Conservation (phyloP, 2,329 filamentous ascomycete genomes). For the Neonectria punicea region DNA sequence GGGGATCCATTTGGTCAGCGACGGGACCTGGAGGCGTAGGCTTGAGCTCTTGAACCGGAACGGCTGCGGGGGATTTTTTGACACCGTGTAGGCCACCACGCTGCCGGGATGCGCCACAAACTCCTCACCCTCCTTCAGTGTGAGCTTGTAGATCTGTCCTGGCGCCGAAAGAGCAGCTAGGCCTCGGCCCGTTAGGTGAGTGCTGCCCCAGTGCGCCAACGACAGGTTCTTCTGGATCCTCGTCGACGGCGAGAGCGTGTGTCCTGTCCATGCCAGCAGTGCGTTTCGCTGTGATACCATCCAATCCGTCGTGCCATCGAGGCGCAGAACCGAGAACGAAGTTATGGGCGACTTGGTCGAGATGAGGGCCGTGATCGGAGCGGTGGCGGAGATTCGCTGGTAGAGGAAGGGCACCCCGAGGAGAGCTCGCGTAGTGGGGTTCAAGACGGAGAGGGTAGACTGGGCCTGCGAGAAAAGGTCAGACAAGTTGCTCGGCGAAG, state of each 20-base stretch:
- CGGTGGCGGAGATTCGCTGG: slow-evolving; percentile 88
- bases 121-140: slow-evolving; percentile 83
- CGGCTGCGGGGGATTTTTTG: slow-evolving; percentile 77
- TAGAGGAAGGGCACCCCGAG: slow-evolving; percentile 95
- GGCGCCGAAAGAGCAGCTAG: slow-evolving; percentile 85
- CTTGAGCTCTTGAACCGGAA: slow-evolving; percentile 87
- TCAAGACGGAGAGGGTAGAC: slow-evolving; percentile 88
- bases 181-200: slow-evolving; percentile 87
- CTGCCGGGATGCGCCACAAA: slow-evolving; percentile 93
- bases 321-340: slow-evolving; percentile 85
- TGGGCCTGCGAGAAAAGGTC: slow-evolving; percentile 68
- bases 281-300: slow-evolving; percentile 88
- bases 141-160: slow-evolving; percentile 89
- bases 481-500: neutral
- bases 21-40: slow-evolving; percentile 82
- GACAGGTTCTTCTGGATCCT: slow-evolving; percentile 79
- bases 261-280: slow-evolving; percentile 95
- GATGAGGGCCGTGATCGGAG: slow-evolving; percentile 87
- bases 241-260: slow-evolving; percentile 81
- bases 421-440: slow-evolving; percentile 81
- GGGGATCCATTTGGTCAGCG: slow-evolving; percentile 71
- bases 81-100: slow-evolving; percentile 88
- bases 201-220: slow-evolving; percentile 90
- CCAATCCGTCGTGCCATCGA: slow-evolving; percentile 97
- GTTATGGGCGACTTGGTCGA: slow-evolving; percentile 88